Evolutionary conservation across 2,329 filamentous ascomycete species (phyloP).

Genomic region (Cyclaneusma minus): DNA sequence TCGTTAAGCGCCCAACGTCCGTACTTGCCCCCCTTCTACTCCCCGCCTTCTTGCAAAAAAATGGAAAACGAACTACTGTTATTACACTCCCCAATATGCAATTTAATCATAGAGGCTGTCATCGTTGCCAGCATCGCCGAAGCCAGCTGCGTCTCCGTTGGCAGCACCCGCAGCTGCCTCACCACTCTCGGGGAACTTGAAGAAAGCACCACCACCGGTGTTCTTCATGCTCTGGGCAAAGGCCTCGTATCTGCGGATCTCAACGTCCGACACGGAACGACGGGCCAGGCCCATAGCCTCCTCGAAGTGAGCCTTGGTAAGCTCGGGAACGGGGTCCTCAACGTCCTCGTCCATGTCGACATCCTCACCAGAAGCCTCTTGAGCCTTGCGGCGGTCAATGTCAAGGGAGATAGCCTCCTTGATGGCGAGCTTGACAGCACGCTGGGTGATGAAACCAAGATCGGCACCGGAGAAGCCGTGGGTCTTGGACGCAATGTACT

Average conservation of each 20-base stretch:
- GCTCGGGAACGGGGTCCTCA: conserved; percentile 88
- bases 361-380: conserved; percentile 70
- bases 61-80: conserved; percentile 1
- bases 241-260: conserved; percentile 95
- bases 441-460: conserved; percentile 97
- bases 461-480: conserved; percentile 99
- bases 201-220: conserved; percentile 84
- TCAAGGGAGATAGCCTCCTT: conserved; percentile 86
- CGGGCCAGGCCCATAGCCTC: conserved; percentile 95
- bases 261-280: conserved; percentile 87
- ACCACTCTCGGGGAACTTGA: conserved; percentile 74
- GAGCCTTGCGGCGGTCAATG: conserved; percentile 80
- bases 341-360: conserved; percentile 66
- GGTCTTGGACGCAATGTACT: conserved; percentile 90
- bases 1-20: too few species aligned
- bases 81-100: conserved; percentile 1
- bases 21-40: too few species aligned
- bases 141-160: conserved; percentile 42
- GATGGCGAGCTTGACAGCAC: conserved; percentile 97
- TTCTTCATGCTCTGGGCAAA: conserved; percentile 99
- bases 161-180: conserved; percentile 54
- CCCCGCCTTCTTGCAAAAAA: neutral
- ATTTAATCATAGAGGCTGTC: conserved; percentile 92
- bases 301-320: conserved; percentile 94
- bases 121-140: conserved; percentile 81